Conservation (phyloP, 331 rosid genomes). For the Quercus tomentella region DNA sequence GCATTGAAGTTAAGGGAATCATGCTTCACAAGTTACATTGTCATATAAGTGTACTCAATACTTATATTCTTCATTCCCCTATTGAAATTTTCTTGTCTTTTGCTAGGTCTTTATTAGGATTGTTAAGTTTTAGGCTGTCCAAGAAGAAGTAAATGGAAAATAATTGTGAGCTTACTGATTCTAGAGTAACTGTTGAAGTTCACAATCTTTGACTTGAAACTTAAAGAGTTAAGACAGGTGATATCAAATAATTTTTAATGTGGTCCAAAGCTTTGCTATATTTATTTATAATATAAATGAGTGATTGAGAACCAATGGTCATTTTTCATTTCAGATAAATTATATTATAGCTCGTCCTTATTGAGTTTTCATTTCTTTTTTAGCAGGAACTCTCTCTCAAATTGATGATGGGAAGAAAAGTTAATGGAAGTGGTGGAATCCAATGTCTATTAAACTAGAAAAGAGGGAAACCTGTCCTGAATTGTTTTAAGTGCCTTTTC, state of each 20-base stretch:
- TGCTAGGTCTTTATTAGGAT: too few relatives aligned
- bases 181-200: slow-evolving; percentile 1
- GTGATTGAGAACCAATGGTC: not conserved
- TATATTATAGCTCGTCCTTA: too few relatives aligned
- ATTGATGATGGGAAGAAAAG: not conserved
- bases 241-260: not conserved
- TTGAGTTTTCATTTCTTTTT: too few relatives aligned
- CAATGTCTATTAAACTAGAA: not conserved
- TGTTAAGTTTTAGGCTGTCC: not conserved
- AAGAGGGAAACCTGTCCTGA: not conserved
- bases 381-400: too few relatives aligned
- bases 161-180: slow-evolving; percentile 24
- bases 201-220: slow-evolving; percentile 32
- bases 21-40: slow-evolving; percentile 12
- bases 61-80: slow-evolving; percentile 2
- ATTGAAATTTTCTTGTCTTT: not conserved
- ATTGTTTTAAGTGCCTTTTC: not conserved
- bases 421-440: slow-evolving; percentile 10
- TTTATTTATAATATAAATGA: not conserved
- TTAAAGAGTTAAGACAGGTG: slow-evolving; percentile 12
- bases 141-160: slow-evolving; percentile 1
- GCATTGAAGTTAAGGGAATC: slow-evolving; percentile 14
- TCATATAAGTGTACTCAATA: slow-evolving; percentile 9
- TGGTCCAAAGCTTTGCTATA: not conserved
- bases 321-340: too few relatives aligned